Conservation (phyloP, 225 moss, liverwort and hornwort genomes). For the Anthoceros angustus region DNA sequence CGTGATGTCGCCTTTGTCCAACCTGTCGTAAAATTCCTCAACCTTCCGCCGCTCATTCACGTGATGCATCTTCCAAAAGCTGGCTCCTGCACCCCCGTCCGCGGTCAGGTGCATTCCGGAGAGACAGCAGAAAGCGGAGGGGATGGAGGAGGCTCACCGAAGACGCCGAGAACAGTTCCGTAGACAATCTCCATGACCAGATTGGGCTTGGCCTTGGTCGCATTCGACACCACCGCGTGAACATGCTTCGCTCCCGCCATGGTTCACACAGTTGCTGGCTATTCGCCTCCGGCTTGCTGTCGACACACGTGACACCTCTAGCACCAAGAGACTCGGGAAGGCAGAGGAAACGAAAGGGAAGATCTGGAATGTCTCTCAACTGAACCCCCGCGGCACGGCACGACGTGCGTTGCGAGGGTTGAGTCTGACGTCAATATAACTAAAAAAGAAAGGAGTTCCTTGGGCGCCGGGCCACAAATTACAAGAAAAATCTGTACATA, state of each 20-base stretch:
- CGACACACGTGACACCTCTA: too few species aligned
- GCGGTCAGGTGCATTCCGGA: background rate
- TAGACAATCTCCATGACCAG: background rate
- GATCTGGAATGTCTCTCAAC: too few species aligned
- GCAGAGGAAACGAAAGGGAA: too few species aligned
- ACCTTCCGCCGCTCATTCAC: constrained; percentile 5
- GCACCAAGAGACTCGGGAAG: too few species aligned
- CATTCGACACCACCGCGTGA: background rate
- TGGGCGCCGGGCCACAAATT: too few species aligned
- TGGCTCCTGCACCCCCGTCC: background rate
- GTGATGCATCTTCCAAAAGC: constrained; percentile 3
- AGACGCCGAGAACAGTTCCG: background rate
- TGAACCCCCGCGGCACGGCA: too few species aligned
- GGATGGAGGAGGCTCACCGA: background rate
- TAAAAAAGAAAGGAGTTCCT: too few species aligned
- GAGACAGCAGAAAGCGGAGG: background rate
- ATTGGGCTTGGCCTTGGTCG: background rate
- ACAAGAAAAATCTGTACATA: too few species aligned
- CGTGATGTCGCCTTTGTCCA: constrained; percentile 4
- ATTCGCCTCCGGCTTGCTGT: too few species aligned
- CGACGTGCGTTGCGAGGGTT: too few species aligned
- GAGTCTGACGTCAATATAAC: too few species aligned
- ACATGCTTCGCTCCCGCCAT: constrained; percentile 3
- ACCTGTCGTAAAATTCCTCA: background rate
- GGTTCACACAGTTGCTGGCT: too few species aligned